Evolutionary conservation across 2,329 filamentous ascomycete genomes (phyloP).

Genomic region (Lanzia echinophila): DNA sequence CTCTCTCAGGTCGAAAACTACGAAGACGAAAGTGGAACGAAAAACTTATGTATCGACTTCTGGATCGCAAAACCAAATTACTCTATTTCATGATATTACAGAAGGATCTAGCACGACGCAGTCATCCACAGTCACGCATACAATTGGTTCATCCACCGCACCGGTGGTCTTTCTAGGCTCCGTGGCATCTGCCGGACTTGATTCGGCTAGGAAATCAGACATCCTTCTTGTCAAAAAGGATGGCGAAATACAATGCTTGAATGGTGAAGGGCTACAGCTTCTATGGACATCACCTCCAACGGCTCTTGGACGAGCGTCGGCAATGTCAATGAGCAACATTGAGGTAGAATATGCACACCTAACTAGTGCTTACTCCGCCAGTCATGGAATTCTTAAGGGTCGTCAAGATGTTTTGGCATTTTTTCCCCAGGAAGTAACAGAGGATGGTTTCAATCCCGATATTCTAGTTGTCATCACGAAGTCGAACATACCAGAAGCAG

Average conservation of each 20-base stretch:
- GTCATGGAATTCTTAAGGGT: slow-evolving; percentile 39
- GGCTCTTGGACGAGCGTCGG: slow-evolving; percentile 28
- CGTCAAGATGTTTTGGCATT: slow-evolving; percentile 46
- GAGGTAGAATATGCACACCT: slow-evolving; percentile 29
- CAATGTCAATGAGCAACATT: slow-evolving; percentile 29
- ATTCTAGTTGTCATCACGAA: slow-evolving; percentile 42
- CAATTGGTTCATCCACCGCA: slow-evolving; percentile 34
- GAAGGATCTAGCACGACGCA: slow-evolving; percentile 45
- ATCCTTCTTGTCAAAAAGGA: slow-evolving; percentile 53
- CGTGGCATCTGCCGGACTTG: slow-evolving; percentile 14
- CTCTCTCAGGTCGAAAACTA: slow-evolving; percentile 43
- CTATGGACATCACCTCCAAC: slow-evolving; percentile 41
- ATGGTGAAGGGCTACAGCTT: slow-evolving; percentile 46
- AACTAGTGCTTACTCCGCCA: slow-evolving; percentile 28
- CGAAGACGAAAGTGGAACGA: slow-evolving; percentile 44
- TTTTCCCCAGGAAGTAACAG: slow-evolving; percentile 42
- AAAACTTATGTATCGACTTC: slow-evolving; percentile 55
- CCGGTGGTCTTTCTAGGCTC: slow-evolving; percentile 39
- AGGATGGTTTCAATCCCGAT: slow-evolving; percentile 42
- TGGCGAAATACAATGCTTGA: slow-evolving; percentile 54
- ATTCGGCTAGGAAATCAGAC: slow-evolving; percentile 23
- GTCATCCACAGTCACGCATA: slow-evolving; percentile 42
- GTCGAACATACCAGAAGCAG: slow-evolving; percentile 11
- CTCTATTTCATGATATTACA: slow-evolving; percentile 52
- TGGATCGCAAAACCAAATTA: slow-evolving; percentile 43